phyloP scores from a whole-genome alignment of 257 asterid species.

The Solanum virginianum region DNA sequence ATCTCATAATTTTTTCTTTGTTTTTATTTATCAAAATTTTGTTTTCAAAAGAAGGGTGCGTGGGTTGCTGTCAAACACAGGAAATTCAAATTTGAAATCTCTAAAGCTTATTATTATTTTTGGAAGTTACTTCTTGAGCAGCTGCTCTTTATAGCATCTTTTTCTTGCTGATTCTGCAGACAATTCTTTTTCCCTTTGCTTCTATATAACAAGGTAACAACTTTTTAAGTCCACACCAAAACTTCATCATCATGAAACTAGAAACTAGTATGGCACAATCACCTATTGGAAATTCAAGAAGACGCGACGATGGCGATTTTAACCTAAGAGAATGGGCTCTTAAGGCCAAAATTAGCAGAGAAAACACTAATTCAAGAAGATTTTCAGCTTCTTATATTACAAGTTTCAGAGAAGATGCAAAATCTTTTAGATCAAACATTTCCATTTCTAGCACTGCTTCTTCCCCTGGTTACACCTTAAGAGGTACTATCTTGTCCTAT shows the following conservation, averaged over 20 bases:
- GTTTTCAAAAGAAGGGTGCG: neutral
- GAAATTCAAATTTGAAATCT: conserved; percentile 27
- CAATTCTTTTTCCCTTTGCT: neutral
- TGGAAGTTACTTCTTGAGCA: conserved; percentile 8
- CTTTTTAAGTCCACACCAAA: neutral
- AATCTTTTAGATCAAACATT: conserved; percentile 53
- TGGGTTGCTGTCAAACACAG: neutral
- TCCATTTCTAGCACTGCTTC: conserved; percentile 75
- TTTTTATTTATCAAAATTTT: neutral
- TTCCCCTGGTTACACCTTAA: conserved; percentile 64
- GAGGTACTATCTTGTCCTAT: conserved; percentile 24
- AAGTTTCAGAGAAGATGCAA: conserved; percentile 57
- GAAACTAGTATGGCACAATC: conserved; percentile 14
- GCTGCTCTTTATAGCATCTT: conserved; percentile 14
- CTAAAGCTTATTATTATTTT: conserved; percentile 2
- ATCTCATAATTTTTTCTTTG: neutral
- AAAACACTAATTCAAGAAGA: conserved; percentile 48
- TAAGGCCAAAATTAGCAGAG: conserved; percentile 48
- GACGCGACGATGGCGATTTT: conserved; percentile 26
- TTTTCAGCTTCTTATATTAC: conserved; percentile 47
- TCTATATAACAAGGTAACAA: neutral
- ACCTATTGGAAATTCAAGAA: conserved; percentile 4
- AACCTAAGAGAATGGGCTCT: conserved; percentile 47
- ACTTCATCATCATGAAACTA: neutral
- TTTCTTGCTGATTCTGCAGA: conserved; percentile 9